Base-by-base conservation (phyloP, 306 rosid genomes). In the Dicorynia guianensis region DNA sequence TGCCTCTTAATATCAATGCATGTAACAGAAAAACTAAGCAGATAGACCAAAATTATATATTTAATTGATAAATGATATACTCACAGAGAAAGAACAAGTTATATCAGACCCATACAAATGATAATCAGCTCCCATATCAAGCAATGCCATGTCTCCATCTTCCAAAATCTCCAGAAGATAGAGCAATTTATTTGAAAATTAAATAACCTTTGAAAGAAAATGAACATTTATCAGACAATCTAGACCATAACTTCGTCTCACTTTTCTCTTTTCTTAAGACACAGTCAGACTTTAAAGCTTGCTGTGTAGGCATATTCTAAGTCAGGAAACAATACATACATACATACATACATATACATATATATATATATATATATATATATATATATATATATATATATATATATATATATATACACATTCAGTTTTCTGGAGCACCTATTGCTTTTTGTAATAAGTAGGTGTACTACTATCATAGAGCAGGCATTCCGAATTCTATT, bases 71-170 rank as follows among this genome's bases (percentile, higher is more conserved):
- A 76, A 3, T 40, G 30, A 50, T 65, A 86, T 70, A 88, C 97
- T 89, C 82, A 93, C 97, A 4, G 97, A 96, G 79, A 86, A 93
- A 55, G 97, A 93, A 82, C 97, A 93, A 43, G 98, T 91, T 59
- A 93, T 91, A 90, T 93, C 98, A 63, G 98, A 91, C 36, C 90
- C 98, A 89, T 93, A 93, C 75, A 93, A 93, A 69, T 89, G 80
- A 77, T 91, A 91, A 82, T 93, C 98, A 67, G 97, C 96, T 85
- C 97, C 98, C 98, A 93, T 93, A 84, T 93, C 98, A 88, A 91
- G 86, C 84, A 93, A 85, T 18, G 96, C 93, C 93, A 93, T 89
- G 72, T 83, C 97, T 85, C 97, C 97, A 81, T 91, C 93, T 87
- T 89, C 83, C 81, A 93, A 77, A 69, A 84, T 89, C 98, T 93